These are phyloP conservation scores for Fusarium siculi DNA, from an alignment of 2,329 filamentous ascomycete species.

Conservation along the genomic window DNA sequence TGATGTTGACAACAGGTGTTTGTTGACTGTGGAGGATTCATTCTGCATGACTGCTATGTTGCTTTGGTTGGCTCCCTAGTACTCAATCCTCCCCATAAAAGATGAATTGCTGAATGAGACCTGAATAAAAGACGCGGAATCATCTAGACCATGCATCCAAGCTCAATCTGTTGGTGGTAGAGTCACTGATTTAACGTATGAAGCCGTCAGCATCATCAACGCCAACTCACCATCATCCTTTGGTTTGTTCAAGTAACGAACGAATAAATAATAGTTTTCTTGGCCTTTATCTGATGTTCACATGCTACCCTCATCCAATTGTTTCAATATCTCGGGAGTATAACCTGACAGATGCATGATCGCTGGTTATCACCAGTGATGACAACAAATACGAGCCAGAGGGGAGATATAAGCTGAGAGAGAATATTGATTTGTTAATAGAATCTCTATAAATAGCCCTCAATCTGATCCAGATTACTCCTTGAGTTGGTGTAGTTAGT, in stretches of 20 bases:
- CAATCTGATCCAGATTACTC: too few relatives aligned
- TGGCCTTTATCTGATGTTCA: background rate
- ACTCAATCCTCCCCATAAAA: background rate
- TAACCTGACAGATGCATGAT: too few relatives aligned
- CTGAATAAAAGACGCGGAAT: rapidly evolving
- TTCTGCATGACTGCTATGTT: background rate
- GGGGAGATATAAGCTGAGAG: too few relatives aligned
- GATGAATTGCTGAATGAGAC: rapidly evolving
- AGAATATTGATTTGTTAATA: rapidly evolving
- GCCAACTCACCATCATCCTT: background rate
- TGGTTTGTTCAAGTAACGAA: background rate
- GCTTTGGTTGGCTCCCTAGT: too few relatives aligned
- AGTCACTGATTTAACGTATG: background rate
- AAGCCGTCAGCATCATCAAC: background rate
- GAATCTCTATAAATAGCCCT: background rate
- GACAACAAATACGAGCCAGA: background rate
- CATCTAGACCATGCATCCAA: background rate
- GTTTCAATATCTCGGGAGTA: background rate
- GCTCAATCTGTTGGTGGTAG: background rate
- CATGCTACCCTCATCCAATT: too few relatives aligned
- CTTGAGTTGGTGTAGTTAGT: background rate
- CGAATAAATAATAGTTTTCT: rapidly evolving
- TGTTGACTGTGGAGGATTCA: background rate
- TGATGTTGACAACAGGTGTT: background rate
- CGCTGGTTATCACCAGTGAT: too few relatives aligned